phyloP scores from a whole-genome alignment of 495 filamentous ascomycete species.

The Tuber umbilicatum region DNA sequence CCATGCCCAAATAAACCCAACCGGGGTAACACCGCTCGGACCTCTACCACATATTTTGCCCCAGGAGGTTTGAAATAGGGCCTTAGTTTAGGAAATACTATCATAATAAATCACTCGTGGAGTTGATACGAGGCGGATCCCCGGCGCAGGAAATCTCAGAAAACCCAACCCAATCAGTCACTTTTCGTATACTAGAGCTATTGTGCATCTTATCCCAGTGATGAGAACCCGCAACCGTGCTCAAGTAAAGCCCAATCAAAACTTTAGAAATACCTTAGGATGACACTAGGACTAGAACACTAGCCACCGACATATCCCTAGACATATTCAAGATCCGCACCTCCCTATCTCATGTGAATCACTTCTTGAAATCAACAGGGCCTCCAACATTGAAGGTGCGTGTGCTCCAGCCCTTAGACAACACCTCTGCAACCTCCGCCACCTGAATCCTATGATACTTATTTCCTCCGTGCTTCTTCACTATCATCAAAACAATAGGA shows the following conservation, averaged over 20 bases:
- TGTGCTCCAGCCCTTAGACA: not conserved
- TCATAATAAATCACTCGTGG: not conserved
- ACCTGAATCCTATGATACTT: not conserved
- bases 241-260: not conserved
- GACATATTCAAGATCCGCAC: not conserved
- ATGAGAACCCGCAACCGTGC: not conserved
- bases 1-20: constrained; percentile 56
- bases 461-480: not conserved
- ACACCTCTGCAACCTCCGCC: not conserved
- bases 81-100: not conserved
- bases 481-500: not conserved
- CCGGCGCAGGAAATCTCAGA: not conserved
- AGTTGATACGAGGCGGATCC: not conserved
- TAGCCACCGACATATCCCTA: not conserved
- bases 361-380: not conserved
- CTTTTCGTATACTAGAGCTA: not conserved
- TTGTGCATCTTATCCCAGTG: not conserved
- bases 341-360: not conserved
- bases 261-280: not conserved
- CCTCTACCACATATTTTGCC: constrained; percentile 57
- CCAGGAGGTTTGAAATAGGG: constrained; percentile 18
- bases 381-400: not conserved
- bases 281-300: not conserved
- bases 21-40: constrained; percentile 58
- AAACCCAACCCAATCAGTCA: not conserved